These are phyloP conservation scores for Ceratocystis colombiana DNA, from an alignment of 2,329 filamentous ascomycete species.

Conservation along the genomic window DNA sequence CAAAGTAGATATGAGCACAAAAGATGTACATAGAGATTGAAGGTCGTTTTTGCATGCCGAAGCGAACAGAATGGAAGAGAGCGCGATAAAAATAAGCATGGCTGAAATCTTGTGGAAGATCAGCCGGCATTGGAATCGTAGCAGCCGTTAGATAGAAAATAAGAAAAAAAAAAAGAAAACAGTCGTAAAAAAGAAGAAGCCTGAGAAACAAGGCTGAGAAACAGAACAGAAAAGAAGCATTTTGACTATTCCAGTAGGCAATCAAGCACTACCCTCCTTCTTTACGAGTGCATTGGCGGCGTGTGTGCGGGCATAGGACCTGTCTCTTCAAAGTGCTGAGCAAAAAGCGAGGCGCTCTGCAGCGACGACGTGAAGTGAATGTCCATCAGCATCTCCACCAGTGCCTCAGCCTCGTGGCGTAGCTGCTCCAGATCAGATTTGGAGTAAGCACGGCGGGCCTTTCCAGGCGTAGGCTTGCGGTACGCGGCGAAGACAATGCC, in stretches of 20 bases:
- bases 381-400: slow-evolving; percentile 45
- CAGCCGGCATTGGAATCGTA: slow-evolving; percentile 20
- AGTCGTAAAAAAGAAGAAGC: slow-evolving; percentile 19
- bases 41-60: neutral
- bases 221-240: neutral
- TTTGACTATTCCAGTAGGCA: slow-evolving; percentile 2
- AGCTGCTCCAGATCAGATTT: slow-evolving; percentile 39
- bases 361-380: slow-evolving; percentile 35
- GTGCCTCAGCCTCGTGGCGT: slow-evolving; percentile 41
- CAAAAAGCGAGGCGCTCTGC: slow-evolving; percentile 28
- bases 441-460: slow-evolving; percentile 32
- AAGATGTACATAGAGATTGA: neutral
- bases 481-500: slow-evolving; percentile 50
- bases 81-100: slow-evolving; percentile 5
- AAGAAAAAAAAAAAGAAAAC: slow-evolving; percentile 21
- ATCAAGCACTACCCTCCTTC: neutral
- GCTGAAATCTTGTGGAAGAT: slow-evolving; percentile 3
- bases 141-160: slow-evolving; percentile 19
- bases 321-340: slow-evolving; percentile 32
- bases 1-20: slow-evolving; percentile 1
- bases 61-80: slow-evolving; percentile 6
- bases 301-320: slow-evolving; percentile 34
- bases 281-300: slow-evolving; percentile 21
- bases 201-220: neutral
- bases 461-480: slow-evolving; percentile 37